A percentile compares a stretch with the other conserved stretches of the same genome.
phyloP scores from a whole-genome alignment of 177 flowering plant species.

The Telopea speciosissima region DNA sequence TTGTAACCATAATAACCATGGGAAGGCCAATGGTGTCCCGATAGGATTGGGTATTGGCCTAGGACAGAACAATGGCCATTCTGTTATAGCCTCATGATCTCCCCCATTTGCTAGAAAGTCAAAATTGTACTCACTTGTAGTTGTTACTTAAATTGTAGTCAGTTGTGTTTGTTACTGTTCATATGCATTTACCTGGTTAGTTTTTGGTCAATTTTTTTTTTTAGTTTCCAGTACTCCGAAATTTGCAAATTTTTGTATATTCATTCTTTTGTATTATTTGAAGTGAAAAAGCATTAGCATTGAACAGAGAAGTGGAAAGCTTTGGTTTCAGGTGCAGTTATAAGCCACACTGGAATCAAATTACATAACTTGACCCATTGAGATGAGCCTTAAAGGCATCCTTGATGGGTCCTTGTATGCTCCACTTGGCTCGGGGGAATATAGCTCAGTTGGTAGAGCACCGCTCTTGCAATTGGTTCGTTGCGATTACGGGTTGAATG shows the following conservation, averaged over 20 bases:
- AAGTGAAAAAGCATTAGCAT: background rate
- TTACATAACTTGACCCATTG: too few relatives aligned
- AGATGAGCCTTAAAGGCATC: too few relatives aligned
- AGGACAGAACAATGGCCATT: background rate
- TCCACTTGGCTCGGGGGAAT: too few relatives aligned
- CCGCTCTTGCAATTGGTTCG: too few relatives aligned
- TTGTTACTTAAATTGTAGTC: too few relatives aligned
- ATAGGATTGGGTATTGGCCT: conserved; percentile 1
- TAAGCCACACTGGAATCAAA: too few relatives aligned
- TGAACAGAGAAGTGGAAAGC: too few relatives aligned
- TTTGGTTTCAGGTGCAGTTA: too few relatives aligned
- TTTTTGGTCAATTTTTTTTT: background rate
- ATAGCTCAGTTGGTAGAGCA: too few relatives aligned
- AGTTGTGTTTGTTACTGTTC: background rate
- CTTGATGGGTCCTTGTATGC: too few relatives aligned
- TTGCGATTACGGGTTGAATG: too few relatives aligned
- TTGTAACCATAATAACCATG: background rate
- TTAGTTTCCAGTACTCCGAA: background rate
- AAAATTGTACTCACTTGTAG: too few relatives aligned
- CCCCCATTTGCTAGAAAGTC: background rate
- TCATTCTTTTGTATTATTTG: background rate
- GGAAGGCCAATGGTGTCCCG: background rate
- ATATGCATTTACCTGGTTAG: background rate
- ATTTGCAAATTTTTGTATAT: background rate
- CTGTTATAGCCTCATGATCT: background rate